Conservation (phyloP, 305 asterid species). For the Fraxinus sp. region DNA sequence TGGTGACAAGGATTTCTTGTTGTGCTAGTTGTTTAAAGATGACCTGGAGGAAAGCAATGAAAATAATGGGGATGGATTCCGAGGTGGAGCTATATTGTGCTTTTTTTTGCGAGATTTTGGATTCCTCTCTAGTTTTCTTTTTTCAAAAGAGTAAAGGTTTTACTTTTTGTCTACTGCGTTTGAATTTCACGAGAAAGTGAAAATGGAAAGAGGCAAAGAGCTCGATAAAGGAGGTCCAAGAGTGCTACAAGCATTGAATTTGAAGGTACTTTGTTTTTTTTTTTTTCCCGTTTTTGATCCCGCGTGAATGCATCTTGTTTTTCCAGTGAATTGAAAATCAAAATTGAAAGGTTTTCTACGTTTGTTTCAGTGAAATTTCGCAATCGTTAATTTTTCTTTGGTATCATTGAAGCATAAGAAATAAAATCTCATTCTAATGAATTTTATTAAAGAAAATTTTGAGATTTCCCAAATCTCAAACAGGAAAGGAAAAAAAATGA, state of each 20-base stretch:
- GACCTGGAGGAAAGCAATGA: constrained; percentile 37
- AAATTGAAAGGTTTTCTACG: neutral
- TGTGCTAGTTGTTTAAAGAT: constrained; percentile 27
- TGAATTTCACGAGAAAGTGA: constrained; percentile 22
- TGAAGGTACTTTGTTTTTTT: constrained; percentile 55
- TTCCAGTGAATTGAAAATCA: neutral
- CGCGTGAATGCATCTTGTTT: neutral
- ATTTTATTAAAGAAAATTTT: neutral
- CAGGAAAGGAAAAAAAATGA: too few species aligned
- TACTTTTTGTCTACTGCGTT: constrained; percentile 16
- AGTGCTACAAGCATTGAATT: constrained; percentile 47
- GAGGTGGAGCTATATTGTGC: constrained; percentile 53
- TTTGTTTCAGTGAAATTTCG: neutral
- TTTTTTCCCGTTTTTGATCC: neutral
- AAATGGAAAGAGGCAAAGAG: constrained; percentile 51
- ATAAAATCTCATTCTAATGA: neutral
- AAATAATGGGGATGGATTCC: constrained; percentile 37
- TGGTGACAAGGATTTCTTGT: constrained; percentile 14
- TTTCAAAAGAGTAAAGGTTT: constrained; percentile 26
- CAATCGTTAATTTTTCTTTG: neutral
- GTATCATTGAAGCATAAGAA: neutral
- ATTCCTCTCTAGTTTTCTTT: constrained; percentile 16
- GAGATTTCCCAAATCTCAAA: neutral
- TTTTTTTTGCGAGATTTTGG: constrained; percentile 49
- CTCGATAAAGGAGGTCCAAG: constrained; percentile 48